Evolutionary conservation across 495 filamentous ascomycete species (phyloP).

Genomic region (Astrothelium macrocarpum): DNA sequence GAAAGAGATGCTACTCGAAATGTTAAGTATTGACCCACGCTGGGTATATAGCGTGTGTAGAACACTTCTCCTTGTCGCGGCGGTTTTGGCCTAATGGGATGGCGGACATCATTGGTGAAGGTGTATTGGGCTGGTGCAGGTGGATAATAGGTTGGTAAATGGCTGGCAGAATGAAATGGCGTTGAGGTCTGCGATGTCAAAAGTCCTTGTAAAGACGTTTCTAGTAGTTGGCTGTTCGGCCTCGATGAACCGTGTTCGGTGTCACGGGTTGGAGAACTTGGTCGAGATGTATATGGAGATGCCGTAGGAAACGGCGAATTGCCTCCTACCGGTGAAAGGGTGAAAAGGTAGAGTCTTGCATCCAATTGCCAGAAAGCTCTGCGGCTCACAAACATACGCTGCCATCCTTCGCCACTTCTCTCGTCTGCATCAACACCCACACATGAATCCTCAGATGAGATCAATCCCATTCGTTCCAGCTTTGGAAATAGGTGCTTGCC

Average conservation of each 20-base stretch:
- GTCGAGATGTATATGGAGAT: conserved; percentile 45
- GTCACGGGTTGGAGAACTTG: conserved; percentile 49
- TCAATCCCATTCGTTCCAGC: conserved; percentile 84
- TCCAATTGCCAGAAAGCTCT: conserved; percentile 88
- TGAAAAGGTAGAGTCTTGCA: conserved; percentile 77
- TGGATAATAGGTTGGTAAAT: conserved; percentile 85
- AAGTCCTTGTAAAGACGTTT: conserved; percentile 26
- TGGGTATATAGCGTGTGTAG: conserved; percentile 79
- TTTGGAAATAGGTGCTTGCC: conserved; percentile 76
- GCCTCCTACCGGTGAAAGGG: conserved; percentile 51
- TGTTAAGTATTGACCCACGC: conserved; percentile 72
- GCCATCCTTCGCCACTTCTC: conserved; percentile 54
- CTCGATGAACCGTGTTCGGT: conserved; percentile 16
- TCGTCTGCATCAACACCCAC: conserved; percentile 59
- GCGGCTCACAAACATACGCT: conserved; percentile 70
- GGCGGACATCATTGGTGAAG: conserved; percentile 67
- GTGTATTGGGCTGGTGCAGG: conserved; percentile 73
- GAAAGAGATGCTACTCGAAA: conserved; percentile 64
- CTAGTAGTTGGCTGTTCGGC: conserved; percentile 28
- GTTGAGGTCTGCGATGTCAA: conserved; percentile 20
- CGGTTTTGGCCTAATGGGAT: conserved; percentile 83
- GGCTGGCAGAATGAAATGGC: conserved; percentile 65
- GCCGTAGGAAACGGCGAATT: conserved; percentile 48
- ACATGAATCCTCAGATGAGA: conserved; percentile 63
- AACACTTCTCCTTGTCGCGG: conserved; percentile 80